Evolutionary conservation across 768 basidiomycete species (phyloP).

Genomic region (Coprinopsis marcescibilis): DNA sequence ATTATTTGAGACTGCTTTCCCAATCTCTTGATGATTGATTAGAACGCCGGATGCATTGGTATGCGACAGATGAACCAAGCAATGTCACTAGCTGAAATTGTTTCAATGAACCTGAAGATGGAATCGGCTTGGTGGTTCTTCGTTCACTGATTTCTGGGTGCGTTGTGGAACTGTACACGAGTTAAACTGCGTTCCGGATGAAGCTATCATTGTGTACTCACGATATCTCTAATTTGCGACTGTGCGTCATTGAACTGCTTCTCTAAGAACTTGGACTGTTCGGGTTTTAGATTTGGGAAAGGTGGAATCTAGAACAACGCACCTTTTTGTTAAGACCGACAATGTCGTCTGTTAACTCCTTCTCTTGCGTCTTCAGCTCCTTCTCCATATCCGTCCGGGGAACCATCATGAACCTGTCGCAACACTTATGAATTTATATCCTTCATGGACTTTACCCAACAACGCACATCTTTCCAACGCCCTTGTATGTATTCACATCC

Average conservation of each 20-base stretch:
- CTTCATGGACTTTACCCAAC: constrained; percentile 2
- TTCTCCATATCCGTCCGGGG: constrained; percentile 76
- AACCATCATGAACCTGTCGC: constrained; percentile 80
- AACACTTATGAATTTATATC: not conserved
- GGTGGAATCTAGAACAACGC: constrained; percentile 1
- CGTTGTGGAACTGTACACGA: constrained; percentile 1
- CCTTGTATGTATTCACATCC: constrained; percentile 83
- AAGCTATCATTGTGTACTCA: constrained; percentile 27
- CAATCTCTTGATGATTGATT: no score
- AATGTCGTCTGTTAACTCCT: constrained; percentile 80
- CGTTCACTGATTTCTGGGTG: not conserved
- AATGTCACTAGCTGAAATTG: no score
- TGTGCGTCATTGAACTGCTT: constrained; percentile 93
- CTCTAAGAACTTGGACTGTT: constrained; percentile 83
- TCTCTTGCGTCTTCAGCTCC: constrained; percentile 71
- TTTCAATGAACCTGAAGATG: not conserved
- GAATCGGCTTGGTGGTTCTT: not conserved
- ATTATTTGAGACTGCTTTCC: no score
- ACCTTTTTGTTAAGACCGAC: constrained; percentile 84
- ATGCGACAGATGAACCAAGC: no score
- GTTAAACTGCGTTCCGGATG: not conserved
- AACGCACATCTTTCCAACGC: constrained; percentile 90
- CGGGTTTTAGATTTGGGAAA: not conserved
- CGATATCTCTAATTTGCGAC: constrained; percentile 79
- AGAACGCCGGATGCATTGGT: no score